Percentiles rank a stretch among this genome's conserved stretches.
These are phyloP conservation scores for Xylaria scruposa DNA, from an alignment of 495 filamentous ascomycete genomes.

Conservation along the genomic window DNA sequence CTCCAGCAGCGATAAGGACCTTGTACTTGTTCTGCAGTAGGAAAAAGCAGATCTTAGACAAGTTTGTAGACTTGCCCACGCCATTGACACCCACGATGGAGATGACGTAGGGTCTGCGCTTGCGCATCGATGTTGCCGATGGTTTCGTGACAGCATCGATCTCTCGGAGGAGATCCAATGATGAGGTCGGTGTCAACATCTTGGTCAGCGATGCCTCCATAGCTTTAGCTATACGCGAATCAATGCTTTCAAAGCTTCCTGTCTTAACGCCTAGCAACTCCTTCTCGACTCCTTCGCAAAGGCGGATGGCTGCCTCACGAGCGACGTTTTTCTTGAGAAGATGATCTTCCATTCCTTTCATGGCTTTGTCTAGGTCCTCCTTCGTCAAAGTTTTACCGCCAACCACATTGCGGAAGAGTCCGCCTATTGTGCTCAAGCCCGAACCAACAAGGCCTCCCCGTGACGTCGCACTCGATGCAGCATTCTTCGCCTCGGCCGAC, in stretches of 20 bases:
- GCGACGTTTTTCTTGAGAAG: slow-evolving; percentile 96
- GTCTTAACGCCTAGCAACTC: slow-evolving; percentile 92
- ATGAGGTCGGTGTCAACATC: slow-evolving; percentile 94
- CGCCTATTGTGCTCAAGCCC: slow-evolving; percentile 77
- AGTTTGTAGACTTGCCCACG: slow-evolving; percentile 95
- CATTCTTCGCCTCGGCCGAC: slow-evolving; percentile 68
- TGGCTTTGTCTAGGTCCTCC: slow-evolving; percentile 84
- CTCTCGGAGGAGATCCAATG: slow-evolving; percentile 90
- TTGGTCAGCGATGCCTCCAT: slow-evolving; percentile 91
- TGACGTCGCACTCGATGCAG: slow-evolving; percentile 49
- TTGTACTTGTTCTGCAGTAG: slow-evolving; percentile 94
- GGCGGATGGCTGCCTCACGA: slow-evolving; percentile 86
- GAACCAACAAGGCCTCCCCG: slow-evolving; percentile 73
- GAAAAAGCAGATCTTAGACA: slow-evolving; percentile 97
- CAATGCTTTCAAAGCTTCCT: slow-evolving; percentile 88
- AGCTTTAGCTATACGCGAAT: slow-evolving; percentile 77
- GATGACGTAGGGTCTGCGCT: slow-evolving; percentile 87
- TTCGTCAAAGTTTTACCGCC: slow-evolving; percentile 91
- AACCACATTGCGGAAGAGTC: slow-evolving; percentile 91
- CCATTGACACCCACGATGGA: slow-evolving; percentile 98
- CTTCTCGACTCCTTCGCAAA: slow-evolving; percentile 89
- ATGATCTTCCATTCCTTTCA: slow-evolving; percentile 96
- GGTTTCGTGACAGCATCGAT: slow-evolving; percentile 81
- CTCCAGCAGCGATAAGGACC: slow-evolving; percentile 93
- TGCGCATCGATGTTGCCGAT: slow-evolving; percentile 57